Conservation (phyloP, 208 protist species). For the Wallacemonas sp. region DNA sequence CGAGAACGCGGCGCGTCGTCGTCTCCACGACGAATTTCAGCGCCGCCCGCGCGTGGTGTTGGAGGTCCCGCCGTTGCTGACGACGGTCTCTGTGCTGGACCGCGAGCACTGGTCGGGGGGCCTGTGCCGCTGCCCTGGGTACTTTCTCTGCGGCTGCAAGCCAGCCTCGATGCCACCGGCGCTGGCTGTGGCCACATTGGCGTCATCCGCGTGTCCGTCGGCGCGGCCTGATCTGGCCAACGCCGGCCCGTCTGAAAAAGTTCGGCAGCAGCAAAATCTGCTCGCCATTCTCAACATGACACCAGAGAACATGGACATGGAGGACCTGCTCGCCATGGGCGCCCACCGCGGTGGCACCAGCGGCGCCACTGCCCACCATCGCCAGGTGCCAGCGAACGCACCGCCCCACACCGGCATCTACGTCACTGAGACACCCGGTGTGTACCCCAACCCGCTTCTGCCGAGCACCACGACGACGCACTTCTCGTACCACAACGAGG, state of each 20-base stretch:
- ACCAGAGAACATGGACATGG: background rate
- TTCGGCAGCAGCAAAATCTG: conserved; percentile 2
- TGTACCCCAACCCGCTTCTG: background rate
- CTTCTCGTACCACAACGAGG: too few relatives aligned
- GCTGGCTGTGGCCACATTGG: background rate
- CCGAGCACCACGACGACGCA: background rate
- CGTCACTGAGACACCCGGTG: background rate
- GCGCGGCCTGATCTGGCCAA: too few relatives aligned
- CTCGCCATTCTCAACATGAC: background rate
- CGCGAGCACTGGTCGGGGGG: conserved; percentile 31
- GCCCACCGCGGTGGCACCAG: background rate
- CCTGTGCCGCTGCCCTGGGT: conserved; percentile 26
- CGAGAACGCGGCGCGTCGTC: conserved; percentile 34
- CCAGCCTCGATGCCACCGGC: background rate
- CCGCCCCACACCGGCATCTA: background rate
- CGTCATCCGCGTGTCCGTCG: background rate
- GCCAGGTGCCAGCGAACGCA: too few relatives aligned
- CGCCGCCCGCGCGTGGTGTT: conserved; percentile 33
- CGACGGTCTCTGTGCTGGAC: conserved; percentile 40
- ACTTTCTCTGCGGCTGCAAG: conserved; percentile 8
- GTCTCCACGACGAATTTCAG: conserved; percentile 39
- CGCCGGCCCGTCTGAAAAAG: conserved; percentile 3
- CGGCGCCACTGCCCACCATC: background rate
- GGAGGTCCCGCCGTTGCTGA: conserved; percentile 25
- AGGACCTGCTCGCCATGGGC: conserved; percentile 7